Evolutionary conservation across 2,329 filamentous ascomycete species (phyloP).

Genomic region (Arthroderma sp.): DNA sequence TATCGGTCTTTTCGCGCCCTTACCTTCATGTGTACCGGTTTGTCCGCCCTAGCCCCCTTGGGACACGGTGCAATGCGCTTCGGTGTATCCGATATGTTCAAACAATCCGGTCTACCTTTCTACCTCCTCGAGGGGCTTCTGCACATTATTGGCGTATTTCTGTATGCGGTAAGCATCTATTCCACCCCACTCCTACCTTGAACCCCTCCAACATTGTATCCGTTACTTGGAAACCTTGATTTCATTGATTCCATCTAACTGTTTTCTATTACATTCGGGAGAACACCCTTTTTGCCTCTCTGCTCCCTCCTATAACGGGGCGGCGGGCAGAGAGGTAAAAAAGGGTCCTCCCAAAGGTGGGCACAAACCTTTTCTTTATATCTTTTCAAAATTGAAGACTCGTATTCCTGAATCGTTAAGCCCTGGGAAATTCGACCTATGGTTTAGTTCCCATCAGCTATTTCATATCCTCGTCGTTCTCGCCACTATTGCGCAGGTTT

Average conservation of each 20-base stretch:
- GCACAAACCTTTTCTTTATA: neutral
- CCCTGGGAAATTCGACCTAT: slow-evolving; percentile 34
- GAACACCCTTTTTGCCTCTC: neutral
- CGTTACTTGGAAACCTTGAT: too few relatives aligned
- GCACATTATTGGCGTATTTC: slow-evolving; percentile 13
- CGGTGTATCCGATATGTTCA: slow-evolving; percentile 13
- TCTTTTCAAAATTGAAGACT: slow-evolving; percentile 17
- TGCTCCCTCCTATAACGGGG: neutral
- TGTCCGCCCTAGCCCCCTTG: slow-evolving; percentile 15
- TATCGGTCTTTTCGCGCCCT: slow-evolving; percentile 13
- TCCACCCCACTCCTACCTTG: neutral
- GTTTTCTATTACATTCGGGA: neutral
- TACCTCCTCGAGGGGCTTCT: slow-evolving; percentile 16
- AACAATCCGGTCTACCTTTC: slow-evolving; percentile 15
- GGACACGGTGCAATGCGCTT: slow-evolving; percentile 15
- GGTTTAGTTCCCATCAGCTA: slow-evolving; percentile 34
- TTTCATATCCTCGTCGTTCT: slow-evolving; percentile 36
- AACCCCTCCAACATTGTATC: too few relatives aligned
- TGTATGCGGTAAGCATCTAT: slow-evolving; percentile 15
- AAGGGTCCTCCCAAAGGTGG: neutral
- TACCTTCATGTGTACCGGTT: slow-evolving; percentile 13
- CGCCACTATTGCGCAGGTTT: slow-evolving; percentile 39
- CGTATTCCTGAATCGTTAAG: slow-evolving; percentile 31
- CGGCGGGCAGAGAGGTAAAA: neutral
- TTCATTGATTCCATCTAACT: neutral